Evolutionary conservation across 177 flowering plant genomes (phyloP), one percentile per base, ranked within the genome.

Genomic region (Vitis hybrid): DNA sequence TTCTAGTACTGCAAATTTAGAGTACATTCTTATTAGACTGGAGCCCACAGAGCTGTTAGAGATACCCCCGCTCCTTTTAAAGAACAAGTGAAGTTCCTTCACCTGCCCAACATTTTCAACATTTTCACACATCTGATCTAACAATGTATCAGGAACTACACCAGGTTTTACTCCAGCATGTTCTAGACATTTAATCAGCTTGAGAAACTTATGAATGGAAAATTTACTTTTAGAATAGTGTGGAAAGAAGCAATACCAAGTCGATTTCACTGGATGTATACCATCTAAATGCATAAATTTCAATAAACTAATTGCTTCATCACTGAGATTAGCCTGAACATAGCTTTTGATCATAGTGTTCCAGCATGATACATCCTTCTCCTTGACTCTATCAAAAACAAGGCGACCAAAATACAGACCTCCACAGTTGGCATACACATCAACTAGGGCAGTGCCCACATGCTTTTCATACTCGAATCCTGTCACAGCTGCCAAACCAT

Each of bases 291-390:
- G 61, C 76, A 74, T 74, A 51, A 56, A 14, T 9, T 51, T 53
- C 26, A 77, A 70, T 62, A 75, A 72, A 31, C 68, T 45, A 39
- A 78, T 12, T 16, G 65, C 68, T 73, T 78, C 78, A 8, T 72
- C 68, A 33, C 65, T 50, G 31, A 75, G 74, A 51, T 58, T 48
- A 55, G 29, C 19, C 39, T 65, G 75, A 61, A 70, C 62, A 75
- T 69, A 78, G 18, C 78, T 72, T 62, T 78, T 75, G 56, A 78
- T 72, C 75, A 78, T 75, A 6, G 70, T 67, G 72, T 72, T 78
- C 81, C 81, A 78, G 62, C 76, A 75, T 5, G 66, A 73, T 4
- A 56, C 16, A 69, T 78, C 81, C 65, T 57, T 78, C 61, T 72
- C 78, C 15, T 57, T 51, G 20, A 78, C 56, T 56, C 75, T 65